Percentiles rank a stretch among this genome's conserved stretches.
phyloP scores from a whole-genome alignment of 2,329 filamentous ascomycete species.

The Beauveria brongniartii region DNA sequence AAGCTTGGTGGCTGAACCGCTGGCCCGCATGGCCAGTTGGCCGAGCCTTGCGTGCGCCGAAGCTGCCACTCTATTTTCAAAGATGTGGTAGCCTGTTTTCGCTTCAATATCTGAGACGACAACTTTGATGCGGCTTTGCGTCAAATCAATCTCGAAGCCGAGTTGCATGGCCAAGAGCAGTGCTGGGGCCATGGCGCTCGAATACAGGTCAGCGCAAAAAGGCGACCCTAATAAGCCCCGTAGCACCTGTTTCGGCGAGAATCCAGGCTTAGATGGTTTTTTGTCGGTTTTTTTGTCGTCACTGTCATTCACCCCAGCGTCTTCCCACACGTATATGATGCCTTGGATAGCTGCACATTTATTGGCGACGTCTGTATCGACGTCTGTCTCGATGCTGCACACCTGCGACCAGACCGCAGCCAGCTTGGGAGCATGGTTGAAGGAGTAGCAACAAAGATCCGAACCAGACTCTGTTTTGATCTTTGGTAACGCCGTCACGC shows the following conservation, averaged over 20 bases:
- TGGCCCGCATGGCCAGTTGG: constrained; percentile 25
- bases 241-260: constrained; percentile 10
- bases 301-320: constrained; percentile 19
- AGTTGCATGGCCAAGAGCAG: constrained; percentile 27
- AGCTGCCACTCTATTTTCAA: constrained; percentile 21
- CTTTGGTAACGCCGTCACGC: constrained; percentile 18
- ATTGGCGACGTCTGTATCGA: not conserved
- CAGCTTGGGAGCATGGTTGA: constrained; percentile 31
- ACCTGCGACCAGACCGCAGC: constrained; percentile 29
- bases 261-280: not conserved
- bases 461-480: constrained; percentile 15
- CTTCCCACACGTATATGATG: constrained; percentile 21
- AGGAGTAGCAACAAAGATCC: constrained; percentile 20
- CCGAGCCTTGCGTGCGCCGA: constrained; percentile 23
- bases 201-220: constrained; percentile 22
- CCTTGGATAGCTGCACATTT: constrained; percentile 20
- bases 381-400: constrained; percentile 7
- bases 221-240: constrained; percentile 17
- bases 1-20: constrained; percentile 27
- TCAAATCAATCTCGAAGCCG: constrained; percentile 24
- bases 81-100: constrained; percentile 28
- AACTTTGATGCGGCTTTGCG: constrained; percentile 24
- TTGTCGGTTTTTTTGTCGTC: not conserved
- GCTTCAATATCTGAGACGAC: constrained; percentile 27
- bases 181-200: constrained; percentile 28